A percentile compares a stretch with the other conserved stretches of the same genome.
These are phyloP conservation scores for Coprinopsis strossmayeri DNA, from an alignment of 768 basidiomycete species.

Conservation along the genomic window DNA sequence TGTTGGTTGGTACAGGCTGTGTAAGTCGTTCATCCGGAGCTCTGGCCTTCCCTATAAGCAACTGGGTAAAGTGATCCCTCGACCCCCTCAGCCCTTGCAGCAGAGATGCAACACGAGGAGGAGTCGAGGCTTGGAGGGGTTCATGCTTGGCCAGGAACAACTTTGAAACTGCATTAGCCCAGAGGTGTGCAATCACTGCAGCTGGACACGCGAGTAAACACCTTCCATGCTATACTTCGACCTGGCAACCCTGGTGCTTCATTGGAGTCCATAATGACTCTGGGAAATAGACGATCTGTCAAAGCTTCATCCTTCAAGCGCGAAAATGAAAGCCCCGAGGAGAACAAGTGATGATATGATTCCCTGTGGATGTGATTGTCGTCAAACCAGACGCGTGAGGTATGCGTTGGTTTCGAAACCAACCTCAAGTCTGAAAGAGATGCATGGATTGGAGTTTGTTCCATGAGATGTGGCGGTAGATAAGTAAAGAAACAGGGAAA, in stretches of 20 bases:
- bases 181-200: conserved; percentile 2
- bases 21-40: conserved; percentile 71
- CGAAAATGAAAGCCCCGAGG: conserved; percentile 45
- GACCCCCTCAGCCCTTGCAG: conserved; percentile 38
- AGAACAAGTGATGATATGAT: conserved; percentile 41
- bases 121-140: conserved; percentile 50
- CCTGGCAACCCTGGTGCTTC: conserved; percentile 44
- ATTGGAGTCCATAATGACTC: conserved; percentile 21
- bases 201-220: conserved; percentile 20
- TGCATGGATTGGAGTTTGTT: not conserved
- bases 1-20: conserved; percentile 25
- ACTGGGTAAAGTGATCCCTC: conserved; percentile 49
- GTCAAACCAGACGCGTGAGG: not conserved
- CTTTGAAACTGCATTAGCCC: conserved; percentile 29
- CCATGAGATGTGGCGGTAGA: conserved; percentile 5
- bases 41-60: conserved; percentile 64
- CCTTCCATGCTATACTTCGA: conserved; percentile 87
- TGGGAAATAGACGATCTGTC: conserved; percentile 49
- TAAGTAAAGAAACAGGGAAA: not conserved
- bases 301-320: conserved; percentile 65
- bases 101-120: conserved; percentile 28
- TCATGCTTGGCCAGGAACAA: conserved; percentile 63
- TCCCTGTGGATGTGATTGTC: conserved; percentile 23
- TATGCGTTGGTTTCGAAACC: conserved; percentile 1
- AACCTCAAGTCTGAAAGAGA: not conserved